phyloP scores from a whole-genome alignment of 495 filamentous ascomycete species.

The Lasiosphaeriaceae sp. region DNA sequence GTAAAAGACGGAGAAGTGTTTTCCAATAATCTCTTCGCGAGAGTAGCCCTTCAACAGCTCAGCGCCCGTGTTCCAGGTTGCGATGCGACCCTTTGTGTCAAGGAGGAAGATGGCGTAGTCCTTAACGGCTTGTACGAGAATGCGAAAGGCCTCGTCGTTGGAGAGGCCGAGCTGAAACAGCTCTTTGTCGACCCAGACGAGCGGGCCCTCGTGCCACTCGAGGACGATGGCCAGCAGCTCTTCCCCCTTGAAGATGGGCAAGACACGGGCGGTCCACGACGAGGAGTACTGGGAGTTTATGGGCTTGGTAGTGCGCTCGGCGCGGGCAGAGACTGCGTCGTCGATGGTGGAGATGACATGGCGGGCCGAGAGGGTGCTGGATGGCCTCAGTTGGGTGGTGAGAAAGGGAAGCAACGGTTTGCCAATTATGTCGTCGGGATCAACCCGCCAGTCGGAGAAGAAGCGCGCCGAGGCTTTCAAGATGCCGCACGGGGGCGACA shows the following conservation, averaged over 20 bases:
- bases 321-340: conserved; percentile 39
- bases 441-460: conserved; percentile 31
- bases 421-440: conserved; percentile 39
- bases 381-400: conserved; percentile 26
- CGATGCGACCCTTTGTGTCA: conserved; percentile 53
- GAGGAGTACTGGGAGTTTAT: conserved; percentile 14
- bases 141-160: conserved; percentile 55
- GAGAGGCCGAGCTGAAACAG: conserved; percentile 38
- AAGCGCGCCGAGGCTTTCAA: conserved; percentile 50
- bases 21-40: conserved; percentile 53
- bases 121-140: conserved; percentile 60
- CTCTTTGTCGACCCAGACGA: conserved; percentile 32
- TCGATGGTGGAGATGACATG: conserved; percentile 40
- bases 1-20: conserved; percentile 63
- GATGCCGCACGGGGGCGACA: conserved; percentile 45
- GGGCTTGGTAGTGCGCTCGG: conserved; percentile 26
- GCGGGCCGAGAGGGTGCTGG: conserved; percentile 33
- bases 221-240: conserved; percentile 46
- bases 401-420: conserved; percentile 41
- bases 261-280: conserved; percentile 42
- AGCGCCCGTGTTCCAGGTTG: conserved; percentile 61
- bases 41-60: conserved; percentile 57
- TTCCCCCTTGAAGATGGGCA: conserved; percentile 47
- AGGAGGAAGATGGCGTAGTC: conserved; percentile 69
- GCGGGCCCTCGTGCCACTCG: conserved; percentile 39